These are phyloP conservation scores for Ganoderma resinaceum DNA, from an alignment of 1,284 basidiomycete genomes.

Conservation along the genomic window DNA sequence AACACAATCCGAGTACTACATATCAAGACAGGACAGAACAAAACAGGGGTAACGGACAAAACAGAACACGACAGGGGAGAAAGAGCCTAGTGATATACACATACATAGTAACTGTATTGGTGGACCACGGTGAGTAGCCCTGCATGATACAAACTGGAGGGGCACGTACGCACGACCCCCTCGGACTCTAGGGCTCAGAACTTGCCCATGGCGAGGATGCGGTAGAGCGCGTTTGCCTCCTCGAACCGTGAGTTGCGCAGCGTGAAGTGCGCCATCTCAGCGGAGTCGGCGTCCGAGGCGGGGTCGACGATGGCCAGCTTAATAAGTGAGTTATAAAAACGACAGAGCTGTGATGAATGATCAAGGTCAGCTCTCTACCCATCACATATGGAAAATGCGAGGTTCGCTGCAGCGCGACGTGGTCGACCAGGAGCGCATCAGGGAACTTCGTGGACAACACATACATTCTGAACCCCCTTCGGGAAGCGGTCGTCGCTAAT, in stretches of 20 bases:
- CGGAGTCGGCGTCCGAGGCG: constrained; percentile 64
- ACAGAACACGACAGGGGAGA: background rate
- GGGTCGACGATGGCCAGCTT: constrained; percentile 68
- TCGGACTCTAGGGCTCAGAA: constrained; percentile 38
- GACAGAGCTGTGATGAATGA: constrained; percentile 59
- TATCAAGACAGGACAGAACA: constrained; percentile 4
- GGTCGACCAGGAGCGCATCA: background rate
- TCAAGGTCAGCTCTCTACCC: background rate
- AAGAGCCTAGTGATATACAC: background rate
- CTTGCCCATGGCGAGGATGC: constrained; percentile 54
- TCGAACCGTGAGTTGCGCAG: constrained; percentile 73
- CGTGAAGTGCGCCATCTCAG: constrained; percentile 78
- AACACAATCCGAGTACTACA: constrained; percentile 1
- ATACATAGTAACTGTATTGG: background rate
- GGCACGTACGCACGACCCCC: background rate
- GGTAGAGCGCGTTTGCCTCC: constrained; percentile 76
- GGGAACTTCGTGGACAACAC: constrained; percentile 34
- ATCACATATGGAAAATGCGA: background rate
- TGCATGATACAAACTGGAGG: constrained; percentile 15
- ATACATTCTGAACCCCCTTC: constrained; percentile 71
- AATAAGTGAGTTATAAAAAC: constrained; percentile 77
- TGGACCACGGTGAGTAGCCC: background rate
- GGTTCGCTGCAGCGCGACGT: background rate
- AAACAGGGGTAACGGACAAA: background rate
- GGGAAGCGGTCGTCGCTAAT: constrained; percentile 75